A percentile compares a stretch with the other conserved stretches of the same genome.
phyloP scores from a whole-genome alignment of 805 yeast genomes.

The Saccharomyces paradoxus region DNA sequence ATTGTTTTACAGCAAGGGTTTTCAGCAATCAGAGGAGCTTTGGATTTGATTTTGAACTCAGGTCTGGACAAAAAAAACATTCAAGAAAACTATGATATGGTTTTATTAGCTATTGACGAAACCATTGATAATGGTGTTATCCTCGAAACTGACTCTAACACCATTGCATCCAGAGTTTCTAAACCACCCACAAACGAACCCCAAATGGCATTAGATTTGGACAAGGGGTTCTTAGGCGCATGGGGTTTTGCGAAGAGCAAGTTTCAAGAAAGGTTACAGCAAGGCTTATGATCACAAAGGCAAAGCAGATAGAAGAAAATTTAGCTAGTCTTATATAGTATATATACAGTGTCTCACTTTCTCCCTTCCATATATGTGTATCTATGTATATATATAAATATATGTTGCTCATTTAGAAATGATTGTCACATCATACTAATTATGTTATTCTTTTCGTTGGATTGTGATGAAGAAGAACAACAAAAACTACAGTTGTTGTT shows the following conservation, averaged over 20 bases:
- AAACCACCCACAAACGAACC: conserved; percentile 68
- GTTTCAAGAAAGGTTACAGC: conserved; percentile 44
- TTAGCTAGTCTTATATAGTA: background rate
- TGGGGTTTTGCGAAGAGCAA: conserved; percentile 82
- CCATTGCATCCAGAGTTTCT: conserved; percentile 87
- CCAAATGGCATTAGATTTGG: conserved; percentile 55
- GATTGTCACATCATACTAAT: background rate
- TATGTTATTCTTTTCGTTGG: background rate
- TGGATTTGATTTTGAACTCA: conserved; percentile 59
- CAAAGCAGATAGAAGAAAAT: background rate
- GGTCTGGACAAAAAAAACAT: conserved; percentile 72
- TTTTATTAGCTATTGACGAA: conserved; percentile 82
- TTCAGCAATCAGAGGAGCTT: conserved; percentile 69
- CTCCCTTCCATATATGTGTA: background rate
- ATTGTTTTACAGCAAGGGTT: conserved; percentile 65
- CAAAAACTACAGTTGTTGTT: background rate
- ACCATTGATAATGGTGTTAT: conserved; percentile 89
- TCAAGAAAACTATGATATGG: conserved; percentile 77
- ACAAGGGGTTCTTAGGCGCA: conserved; percentile 73
- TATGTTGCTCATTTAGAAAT: background rate
- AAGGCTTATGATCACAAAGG: conserved; percentile 27
- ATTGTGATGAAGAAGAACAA: background rate
- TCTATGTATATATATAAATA: background rate
- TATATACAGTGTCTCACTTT: background rate
- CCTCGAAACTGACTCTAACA: conserved; percentile 79